Base-by-base conservation (phyloP, 371 early-diverging fungal genomes). In the Actinomucor elegans region DNA sequence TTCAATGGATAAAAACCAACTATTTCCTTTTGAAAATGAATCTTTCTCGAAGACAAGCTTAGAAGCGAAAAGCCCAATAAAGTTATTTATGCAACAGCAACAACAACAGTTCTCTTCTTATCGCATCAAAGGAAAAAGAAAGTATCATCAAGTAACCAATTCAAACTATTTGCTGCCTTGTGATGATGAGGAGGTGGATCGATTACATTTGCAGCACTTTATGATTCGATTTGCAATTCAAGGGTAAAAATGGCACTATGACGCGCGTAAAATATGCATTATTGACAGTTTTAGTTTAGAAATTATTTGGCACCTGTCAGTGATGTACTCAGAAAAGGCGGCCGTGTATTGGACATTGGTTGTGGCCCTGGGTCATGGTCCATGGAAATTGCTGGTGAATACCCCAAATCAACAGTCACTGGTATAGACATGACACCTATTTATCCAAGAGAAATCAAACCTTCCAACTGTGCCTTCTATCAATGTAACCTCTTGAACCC, bases 301-400 rank as follows among this genome's bases (percentile, higher is more conserved):
- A 75, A 73, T 29, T 79, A 75, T 47, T 48, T 75, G n/a, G 73
- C 79, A 28, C 79, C 79, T 26, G 76, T 79, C 21, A 73, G 59
- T 40, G 79, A 79, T 33, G 37, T 64, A 5, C 46, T 77, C 26
- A 64, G 78, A 27, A 71, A 73, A 36, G 77, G 77, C 1, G 72
- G 61, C n/a, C 61, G 61, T 10, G 69, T 78, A 3, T 51, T 78
- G 14, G 78, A 78, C 55, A 71, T 81, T 17, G 84, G 81, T 2
- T 81, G 81, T 48, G 84, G 84, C 4, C 65, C 71, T 12, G 84
- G 84, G 1, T 54, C 77, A 3, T 84, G 84, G 84, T 69, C 79
- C 23, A 79, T 74, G 75, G 82, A 79, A 32, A 80, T 81, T 56
- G 80, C 82, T 34, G 71, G 75, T 37, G 79, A 80, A 48, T 80